Evolutionary conservation across 352 stramenopile species (phyloP).

Genomic region (Pythium biforme): DNA sequence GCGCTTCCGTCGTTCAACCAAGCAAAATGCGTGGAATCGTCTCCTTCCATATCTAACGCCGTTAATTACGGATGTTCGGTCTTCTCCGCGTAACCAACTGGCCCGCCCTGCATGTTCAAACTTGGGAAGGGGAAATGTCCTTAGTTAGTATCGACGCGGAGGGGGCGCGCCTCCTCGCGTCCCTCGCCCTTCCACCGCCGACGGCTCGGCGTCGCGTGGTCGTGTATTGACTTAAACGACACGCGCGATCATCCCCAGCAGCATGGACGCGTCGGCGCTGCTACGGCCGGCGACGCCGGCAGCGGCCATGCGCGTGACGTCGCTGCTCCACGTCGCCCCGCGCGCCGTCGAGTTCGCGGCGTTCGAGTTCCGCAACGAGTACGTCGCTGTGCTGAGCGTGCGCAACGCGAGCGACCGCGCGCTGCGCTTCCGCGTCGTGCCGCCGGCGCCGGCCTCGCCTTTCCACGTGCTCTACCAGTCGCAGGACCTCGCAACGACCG

Average conservation of each 20-base stretch:
- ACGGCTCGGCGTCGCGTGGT: too few relatives aligned
- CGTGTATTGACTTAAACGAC: too few relatives aligned
- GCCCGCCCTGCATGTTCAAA: too few relatives aligned
- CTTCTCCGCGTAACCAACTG: not conserved
- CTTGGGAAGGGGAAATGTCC: too few relatives aligned
- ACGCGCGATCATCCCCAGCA: too few relatives aligned
- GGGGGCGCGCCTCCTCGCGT: too few relatives aligned
- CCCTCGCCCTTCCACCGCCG: too few relatives aligned
- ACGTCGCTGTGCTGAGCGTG: conserved; percentile 57
- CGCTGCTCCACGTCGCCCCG: conserved; percentile 62
- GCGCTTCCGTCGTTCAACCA: too few relatives aligned
- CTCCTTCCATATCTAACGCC: conserved; percentile 4
- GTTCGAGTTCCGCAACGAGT: conserved; percentile 60
- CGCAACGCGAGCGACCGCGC: conserved; percentile 67
- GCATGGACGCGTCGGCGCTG: conserved; percentile 7
- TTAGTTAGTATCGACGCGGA: too few relatives aligned
- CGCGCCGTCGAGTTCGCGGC: conserved; percentile 60
- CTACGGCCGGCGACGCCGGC: conserved; percentile 23
- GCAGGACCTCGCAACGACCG: conserved; percentile 59
- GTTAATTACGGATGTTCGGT: not conserved
- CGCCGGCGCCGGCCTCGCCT: conserved; percentile 45
- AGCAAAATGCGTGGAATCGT: not conserved
- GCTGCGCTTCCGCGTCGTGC: conserved; percentile 59
- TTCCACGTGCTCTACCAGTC: conserved; percentile 58
- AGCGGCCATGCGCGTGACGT: conserved; percentile 25